Evolutionary conservation across 2,329 filamentous ascomycete genomes (phyloP).

Genomic region (Knufia petricola): DNA sequence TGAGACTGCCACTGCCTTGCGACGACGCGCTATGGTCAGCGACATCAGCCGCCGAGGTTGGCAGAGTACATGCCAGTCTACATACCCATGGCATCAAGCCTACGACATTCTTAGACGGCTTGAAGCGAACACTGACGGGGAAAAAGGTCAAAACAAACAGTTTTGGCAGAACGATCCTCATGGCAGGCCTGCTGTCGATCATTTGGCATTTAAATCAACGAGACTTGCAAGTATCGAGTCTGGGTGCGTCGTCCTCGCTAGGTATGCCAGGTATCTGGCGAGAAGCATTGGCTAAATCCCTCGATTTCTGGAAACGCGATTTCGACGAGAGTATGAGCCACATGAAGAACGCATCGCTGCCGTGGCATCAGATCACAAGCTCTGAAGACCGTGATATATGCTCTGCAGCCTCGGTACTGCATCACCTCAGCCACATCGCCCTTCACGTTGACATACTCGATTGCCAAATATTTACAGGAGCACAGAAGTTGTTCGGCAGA

Average conservation of each 20-base stretch:
- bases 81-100: slow-evolving; percentile 73
- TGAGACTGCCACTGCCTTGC: slow-evolving; percentile 81
- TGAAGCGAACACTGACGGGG: slow-evolving; percentile 78
- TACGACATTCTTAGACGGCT: slow-evolving; percentile 77
- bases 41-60: slow-evolving; percentile 76
- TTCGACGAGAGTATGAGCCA: slow-evolving; percentile 68
- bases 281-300: slow-evolving; percentile 70
- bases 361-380: slow-evolving; percentile 34
- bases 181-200: slow-evolving; percentile 86
- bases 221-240: slow-evolving; percentile 81
- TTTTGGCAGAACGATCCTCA: slow-evolving; percentile 85
- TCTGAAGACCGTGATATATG: slow-evolving; percentile 61
- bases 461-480: slow-evolving; percentile 88
- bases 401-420: slow-evolving; percentile 77
- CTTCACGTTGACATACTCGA: slow-evolving; percentile 98
- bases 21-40: slow-evolving; percentile 91
- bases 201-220: slow-evolving; percentile 97
- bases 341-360: slow-evolving; percentile 19
- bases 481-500: slow-evolving; percentile 72
- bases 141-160: slow-evolving; percentile 81
- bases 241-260: slow-evolving; percentile 60
- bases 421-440: slow-evolving; percentile 92
- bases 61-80: slow-evolving; percentile 69
- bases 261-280: slow-evolving; percentile 89
- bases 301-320: slow-evolving; percentile 86